Conservation (phyloP, 257 asterid genomes). For the Solanum tacnaense region DNA sequence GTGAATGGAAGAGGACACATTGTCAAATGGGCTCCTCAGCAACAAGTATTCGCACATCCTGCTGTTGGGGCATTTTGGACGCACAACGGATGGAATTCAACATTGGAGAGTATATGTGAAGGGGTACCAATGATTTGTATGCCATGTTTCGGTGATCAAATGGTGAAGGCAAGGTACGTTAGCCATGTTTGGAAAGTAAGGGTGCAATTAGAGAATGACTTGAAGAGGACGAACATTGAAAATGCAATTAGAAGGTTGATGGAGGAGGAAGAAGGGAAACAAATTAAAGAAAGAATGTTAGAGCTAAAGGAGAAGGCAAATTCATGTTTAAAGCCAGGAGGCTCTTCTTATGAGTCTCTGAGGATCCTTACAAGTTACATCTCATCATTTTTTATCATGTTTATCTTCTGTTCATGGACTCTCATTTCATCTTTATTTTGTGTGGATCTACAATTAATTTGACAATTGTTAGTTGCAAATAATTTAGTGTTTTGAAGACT, state of each 20-base stretch:
- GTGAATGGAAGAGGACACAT: neutral
- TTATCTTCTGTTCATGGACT: neutral
- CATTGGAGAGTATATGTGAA: slow-evolving; percentile 3
- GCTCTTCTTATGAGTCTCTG: slow-evolving; percentile 25
- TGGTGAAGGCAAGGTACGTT: slow-evolving; percentile 8
- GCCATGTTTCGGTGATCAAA: slow-evolving; percentile 13
- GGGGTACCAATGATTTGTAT: slow-evolving; percentile 17
- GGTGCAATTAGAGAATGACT: slow-evolving; percentile 5
- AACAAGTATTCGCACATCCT: slow-evolving; percentile 6
- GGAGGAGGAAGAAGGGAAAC: slow-evolving; percentile 21
- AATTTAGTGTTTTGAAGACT: too few species aligned
- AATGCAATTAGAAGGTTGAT: slow-evolving; percentile 2
- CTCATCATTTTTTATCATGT: slow-evolving; percentile 7
- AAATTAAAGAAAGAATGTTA: slow-evolving; percentile 17
- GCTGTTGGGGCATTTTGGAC: slow-evolving; percentile 20
- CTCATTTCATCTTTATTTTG: neutral
- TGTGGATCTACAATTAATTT: neutral
- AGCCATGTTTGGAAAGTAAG: slow-evolving; percentile 15
- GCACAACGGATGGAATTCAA: slow-evolving; percentile 13
- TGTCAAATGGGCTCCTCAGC: slow-evolving; percentile 10
- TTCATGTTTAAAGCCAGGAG: slow-evolving; percentile 16
- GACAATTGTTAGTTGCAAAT: too few species aligned
- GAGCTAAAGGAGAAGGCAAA: slow-evolving; percentile 16
- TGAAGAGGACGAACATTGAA: neutral
- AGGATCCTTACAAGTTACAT: slow-evolving; percentile 16